phyloP scores from a whole-genome alignment of 1,284 basidiomycete genomes.

The Chiua sp. region DNA sequence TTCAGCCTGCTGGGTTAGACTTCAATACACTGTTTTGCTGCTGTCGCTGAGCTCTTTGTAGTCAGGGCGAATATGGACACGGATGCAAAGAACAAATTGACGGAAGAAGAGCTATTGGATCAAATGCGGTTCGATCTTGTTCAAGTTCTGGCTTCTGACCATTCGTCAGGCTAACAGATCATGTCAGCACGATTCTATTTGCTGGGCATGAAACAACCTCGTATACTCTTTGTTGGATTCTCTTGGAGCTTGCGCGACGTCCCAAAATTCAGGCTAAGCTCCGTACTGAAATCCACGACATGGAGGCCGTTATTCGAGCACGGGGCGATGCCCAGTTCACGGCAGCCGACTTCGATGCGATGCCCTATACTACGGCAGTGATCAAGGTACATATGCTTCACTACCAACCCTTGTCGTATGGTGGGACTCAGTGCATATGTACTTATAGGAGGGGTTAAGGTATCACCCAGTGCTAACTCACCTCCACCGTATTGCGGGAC shows the following conservation, averaged over 20 bases:
- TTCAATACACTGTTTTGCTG: neutral
- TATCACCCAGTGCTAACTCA: constrained; percentile 43
- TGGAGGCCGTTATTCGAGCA: constrained; percentile 42
- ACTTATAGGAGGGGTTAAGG: constrained; percentile 44
- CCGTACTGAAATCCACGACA: constrained; percentile 44
- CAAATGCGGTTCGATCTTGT: constrained; percentile 54
- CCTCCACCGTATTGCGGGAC: constrained; percentile 40
- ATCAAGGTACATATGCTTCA: constrained; percentile 47
- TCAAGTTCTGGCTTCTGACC: neutral
- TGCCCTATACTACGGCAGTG: constrained; percentile 56
- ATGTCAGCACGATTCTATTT: constrained; percentile 43
- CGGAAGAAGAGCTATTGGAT: constrained; percentile 55
- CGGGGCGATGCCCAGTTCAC: constrained; percentile 48
- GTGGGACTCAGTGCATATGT: neutral
- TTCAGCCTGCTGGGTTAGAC: constrained; percentile 48
- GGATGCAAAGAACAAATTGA: constrained; percentile 48
- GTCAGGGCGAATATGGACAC: constrained; percentile 60
- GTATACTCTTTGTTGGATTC: constrained; percentile 46
- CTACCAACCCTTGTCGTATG: neutral
- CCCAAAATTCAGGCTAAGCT: constrained; percentile 45
- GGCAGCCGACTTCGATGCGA: constrained; percentile 51
- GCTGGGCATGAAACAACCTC: constrained; percentile 62
- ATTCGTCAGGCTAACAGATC: neutral
- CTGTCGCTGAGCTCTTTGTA: constrained; percentile 20
- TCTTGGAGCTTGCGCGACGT: constrained; percentile 48